A percentile compares a stretch with the other conserved stretches of the same genome.
These are phyloP conservation scores for Fraxinus nigra DNA, from an alignment of 305 asterid species.

Conservation along the genomic window DNA sequence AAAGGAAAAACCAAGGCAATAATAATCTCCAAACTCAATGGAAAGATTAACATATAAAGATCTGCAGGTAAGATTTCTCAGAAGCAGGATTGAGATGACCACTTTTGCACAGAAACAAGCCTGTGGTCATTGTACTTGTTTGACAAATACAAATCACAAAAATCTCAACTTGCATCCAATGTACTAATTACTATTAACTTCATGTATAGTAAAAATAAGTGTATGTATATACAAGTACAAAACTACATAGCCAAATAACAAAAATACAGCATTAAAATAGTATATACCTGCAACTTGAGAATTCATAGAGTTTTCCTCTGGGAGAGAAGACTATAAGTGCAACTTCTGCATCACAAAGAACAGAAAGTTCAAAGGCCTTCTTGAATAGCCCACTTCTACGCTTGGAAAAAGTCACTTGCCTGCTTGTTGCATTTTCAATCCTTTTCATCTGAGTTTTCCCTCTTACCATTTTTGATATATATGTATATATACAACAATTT, in stretches of 20 bases:
- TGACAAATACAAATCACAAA: neutral
- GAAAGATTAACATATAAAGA: too few species aligned
- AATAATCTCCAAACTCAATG: neutral
- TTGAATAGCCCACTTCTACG: slow-evolving; percentile 52
- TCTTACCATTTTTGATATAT: slow-evolving; percentile 38
- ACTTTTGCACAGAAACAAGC: neutral
- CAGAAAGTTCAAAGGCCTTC: slow-evolving; percentile 59
- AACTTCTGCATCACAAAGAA: slow-evolving; percentile 54
- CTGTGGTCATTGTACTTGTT: slow-evolving; percentile 20
- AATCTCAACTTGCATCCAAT: neutral
- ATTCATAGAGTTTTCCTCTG: slow-evolving; percentile 45
- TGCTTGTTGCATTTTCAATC: slow-evolving; percentile 50
- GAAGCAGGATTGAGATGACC: neutral
- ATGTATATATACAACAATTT: neutral
- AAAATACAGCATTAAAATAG: neutral
- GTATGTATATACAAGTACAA: neutral
- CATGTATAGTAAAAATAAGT: neutral
- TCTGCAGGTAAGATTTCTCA: neutral
- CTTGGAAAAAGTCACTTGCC: slow-evolving; percentile 62
- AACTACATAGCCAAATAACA: neutral
- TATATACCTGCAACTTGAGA: slow-evolving; percentile 49
- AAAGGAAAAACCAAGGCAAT: neutral
- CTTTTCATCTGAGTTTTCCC: slow-evolving; percentile 59
- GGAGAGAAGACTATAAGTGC: slow-evolving; percentile 47
- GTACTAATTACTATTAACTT: neutral